Evolutionary conservation across 2,329 filamentous ascomycete species (phyloP), one percentile per base, ranked within the genome.

Genomic region (Escovopsis sp.): DNA sequence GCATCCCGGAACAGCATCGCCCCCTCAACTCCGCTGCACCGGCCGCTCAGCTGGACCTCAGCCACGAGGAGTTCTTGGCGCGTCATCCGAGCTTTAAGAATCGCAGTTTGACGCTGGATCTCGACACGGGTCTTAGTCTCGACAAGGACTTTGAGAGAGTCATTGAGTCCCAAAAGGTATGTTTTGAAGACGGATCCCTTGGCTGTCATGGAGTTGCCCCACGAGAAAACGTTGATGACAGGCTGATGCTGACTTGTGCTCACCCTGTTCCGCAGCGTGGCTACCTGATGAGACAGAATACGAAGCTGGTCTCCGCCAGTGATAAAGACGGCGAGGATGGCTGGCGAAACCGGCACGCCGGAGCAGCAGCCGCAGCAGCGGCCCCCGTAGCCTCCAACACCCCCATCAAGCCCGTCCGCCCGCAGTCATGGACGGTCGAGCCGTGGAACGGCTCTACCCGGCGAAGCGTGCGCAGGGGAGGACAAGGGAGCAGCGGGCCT

Each of bases 251-350:
- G 76, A 85, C 69, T 52, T 63, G 50, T 68, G 57, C 51, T 50
- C 61, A 9, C 11, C 11, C 21, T 48, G 65, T 58, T 46, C 68
- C 68, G 75, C 81, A 94, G 87, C 87, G 92, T 65, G 90, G 90
- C 38, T 98, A 98, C 53, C 69, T 96, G 31, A 98, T 96, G 88
- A 78, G 90, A 50, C 88, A 98, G 50, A 98, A 96, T 60, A 96
- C 88, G 4, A 96, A 96, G 58, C 72, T 98, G 36, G 85, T 98
- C 34, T 76, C 93, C 34, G 90, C 90, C n/a, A 93, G 79, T 53
- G 79, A 85, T 55, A 79, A 80, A 44, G 68, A 79, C 42, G 60
- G 65, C 23, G 64, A 79, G 54, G 51, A 76, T 57, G 44, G 59
- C 44, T 57, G 63, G 55, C 55, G 65, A 17, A 66, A 66, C 16